Base-by-base conservation (phyloP, 257 asterid genomes). In the Solanum chaucha region DNA sequence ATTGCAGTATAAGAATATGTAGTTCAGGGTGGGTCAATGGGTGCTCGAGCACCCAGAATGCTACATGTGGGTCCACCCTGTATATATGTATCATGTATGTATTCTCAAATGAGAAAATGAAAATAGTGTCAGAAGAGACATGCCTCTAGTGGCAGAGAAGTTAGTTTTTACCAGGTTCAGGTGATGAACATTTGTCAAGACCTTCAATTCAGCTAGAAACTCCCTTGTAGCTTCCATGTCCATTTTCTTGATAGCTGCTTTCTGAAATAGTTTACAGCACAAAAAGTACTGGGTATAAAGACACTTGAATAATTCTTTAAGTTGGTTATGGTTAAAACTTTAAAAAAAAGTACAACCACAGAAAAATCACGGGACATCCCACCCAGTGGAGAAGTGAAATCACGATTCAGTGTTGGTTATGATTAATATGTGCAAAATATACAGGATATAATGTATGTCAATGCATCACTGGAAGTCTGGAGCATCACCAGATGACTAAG, bases 171-270 rank as follows among this genome's bases (percentile, higher is more conserved):
- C 99, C 99, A 96, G 94, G 90, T 96, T 96, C 88, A 95, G 98
- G 92, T 96, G 99, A 94, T 96, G 99, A 89, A 96, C 99, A 88
- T 90, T 93, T 3, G 98, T 96, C 93, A 96, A 92, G 90, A 96
- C 98, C 87, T 94, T 94, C 91, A 96, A 92, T 92, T 96, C 99
- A 72, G 99, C 98, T 70, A 94, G 98, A 90, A 96, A 96, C 88
- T 95, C 98, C 86, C 92, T 93, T 87, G 94, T 86, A 72, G 99
- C 99, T 89, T 94, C 94, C 99, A 96, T 96, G 89, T 95, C 98
- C 99, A 96, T 96, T 94, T 95, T 96, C 96, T 96, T 96, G 67
- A 96, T 94, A 38, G 99, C 99, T 22, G 98, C 98, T 96, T 93
- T 96, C 99, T 96, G 98, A 93, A 92, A 67, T 83, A 55, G 64